A percentile compares a stretch with the other conserved stretches of the same genome.
These are phyloP conservation scores for Moricandia moricandioides DNA, from an alignment of 345 rosid species.

Conservation along the genomic window DNA sequence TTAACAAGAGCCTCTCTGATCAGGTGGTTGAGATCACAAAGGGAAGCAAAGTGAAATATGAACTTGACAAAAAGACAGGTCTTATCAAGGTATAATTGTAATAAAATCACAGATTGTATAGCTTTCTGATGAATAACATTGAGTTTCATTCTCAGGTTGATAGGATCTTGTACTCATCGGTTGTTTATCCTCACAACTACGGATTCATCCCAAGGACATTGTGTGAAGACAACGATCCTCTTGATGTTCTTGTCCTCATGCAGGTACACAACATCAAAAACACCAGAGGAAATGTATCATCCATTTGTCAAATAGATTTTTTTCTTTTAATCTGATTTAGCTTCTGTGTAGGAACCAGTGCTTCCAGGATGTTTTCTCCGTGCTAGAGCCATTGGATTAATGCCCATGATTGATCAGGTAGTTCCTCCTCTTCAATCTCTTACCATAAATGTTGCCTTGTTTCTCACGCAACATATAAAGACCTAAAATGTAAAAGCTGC, in stretches of 20 bases:
- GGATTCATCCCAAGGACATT: constrained; percentile 91
- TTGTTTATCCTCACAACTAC: constrained; percentile 99
- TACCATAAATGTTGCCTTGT: not conserved
- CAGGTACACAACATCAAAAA: constrained; percentile 39
- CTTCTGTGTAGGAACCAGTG: constrained; percentile 73
- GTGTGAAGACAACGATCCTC: constrained; percentile 96
- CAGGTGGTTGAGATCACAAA: constrained; percentile 97
- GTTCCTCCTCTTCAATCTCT: constrained; percentile 18
- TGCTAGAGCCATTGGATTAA: constrained; percentile 92
- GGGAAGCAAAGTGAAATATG: constrained; percentile 97
- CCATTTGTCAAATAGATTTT: not conserved
- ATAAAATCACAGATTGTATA: not conserved
- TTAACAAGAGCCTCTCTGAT: constrained; percentile 2
- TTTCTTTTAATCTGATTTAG: not conserved
- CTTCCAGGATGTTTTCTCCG: constrained; percentile 94
- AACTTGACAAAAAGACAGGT: constrained; percentile 95
- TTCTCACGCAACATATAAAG: not conserved
- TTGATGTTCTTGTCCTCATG: constrained; percentile 92
- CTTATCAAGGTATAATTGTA: constrained; percentile 75
- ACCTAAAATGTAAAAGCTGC: not conserved
- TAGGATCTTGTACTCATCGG: constrained; percentile 80
- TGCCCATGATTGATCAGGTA: constrained; percentile 99
- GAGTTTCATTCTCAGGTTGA: constrained; percentile 57
- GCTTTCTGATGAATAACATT: not conserved
- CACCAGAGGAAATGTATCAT: not conserved